Base-by-base conservation (phyloP, 2,329 filamentous ascomycete genomes). In the Colletotrichum godetiae region DNA sequence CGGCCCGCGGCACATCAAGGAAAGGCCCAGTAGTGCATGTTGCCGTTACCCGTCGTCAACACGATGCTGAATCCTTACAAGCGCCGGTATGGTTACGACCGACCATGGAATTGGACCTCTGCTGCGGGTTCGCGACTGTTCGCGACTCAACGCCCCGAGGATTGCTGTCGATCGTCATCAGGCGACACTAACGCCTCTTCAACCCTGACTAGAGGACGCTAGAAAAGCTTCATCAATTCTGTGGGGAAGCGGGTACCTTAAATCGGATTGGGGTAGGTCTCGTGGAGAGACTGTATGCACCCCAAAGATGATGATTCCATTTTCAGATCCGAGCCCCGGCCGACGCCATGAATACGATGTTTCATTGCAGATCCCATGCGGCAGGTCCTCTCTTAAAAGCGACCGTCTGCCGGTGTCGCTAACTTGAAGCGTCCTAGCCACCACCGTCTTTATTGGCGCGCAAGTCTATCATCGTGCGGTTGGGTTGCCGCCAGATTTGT, bases 321-420 rank as follows among this genome's bases (percentile, higher is more conserved):
- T 49, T 49, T 19, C 19, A 7, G 15, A 49, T 10, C 42, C 42
- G 42, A 49, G 42, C 42, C 42, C 42, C 42, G 42, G 42, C 42
- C 42, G 15, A 31, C 11, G n/a, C 12, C n/a, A 49, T 2, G 12
- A 63, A 31, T 63, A 52, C 60, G 60, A 52, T 8, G 29, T 63
- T 33, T 49, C 29, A 33, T 63, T 63, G 60, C 27, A 63, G 60
- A 63, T 63, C 60, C 60, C 42, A 58, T 49, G 42, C 42, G 3
- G 42, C 19, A 49, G 19, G 42, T 49, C 42, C 42, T 49, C 42
- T 49, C 19, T 49, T n/a, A 49, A 49, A 49, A n/a, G 42, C 42
- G 42, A n/a, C 42, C 8, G 42, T 49, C 42, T 49, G 42, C 42
- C 42, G 19, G 19, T 15, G 19, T 49, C 42, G 42, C 42, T 49